These are phyloP conservation scores for Trichoderma sp. DNA, from an alignment of 2,329 filamentous ascomycete genomes.

Conservation along the genomic window DNA sequence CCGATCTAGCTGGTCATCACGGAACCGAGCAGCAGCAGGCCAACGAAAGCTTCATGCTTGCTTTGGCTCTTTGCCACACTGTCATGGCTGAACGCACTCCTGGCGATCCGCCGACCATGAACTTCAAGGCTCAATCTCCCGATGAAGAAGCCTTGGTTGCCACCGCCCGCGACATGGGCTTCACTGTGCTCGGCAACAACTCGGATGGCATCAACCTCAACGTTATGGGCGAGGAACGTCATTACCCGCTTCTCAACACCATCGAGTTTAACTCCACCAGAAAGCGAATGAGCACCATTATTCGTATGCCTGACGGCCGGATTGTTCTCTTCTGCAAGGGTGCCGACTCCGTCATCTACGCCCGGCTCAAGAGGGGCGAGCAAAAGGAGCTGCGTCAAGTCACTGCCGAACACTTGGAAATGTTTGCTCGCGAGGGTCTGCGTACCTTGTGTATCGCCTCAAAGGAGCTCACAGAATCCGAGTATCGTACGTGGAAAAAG, in stretches of 20 bases:
- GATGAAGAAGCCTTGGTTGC: constrained; percentile 94
- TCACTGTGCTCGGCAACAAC: constrained; percentile 82
- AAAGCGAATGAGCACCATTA: constrained; percentile 97
- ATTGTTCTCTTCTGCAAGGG: constrained; percentile 97
- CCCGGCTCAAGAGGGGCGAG: constrained; percentile 80
- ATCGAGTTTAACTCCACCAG: constrained; percentile 97
- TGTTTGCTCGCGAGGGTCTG: constrained; percentile 94
- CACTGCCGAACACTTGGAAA: constrained; percentile 92
- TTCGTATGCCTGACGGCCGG: constrained; percentile 87
- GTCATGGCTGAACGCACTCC: constrained; percentile 90
- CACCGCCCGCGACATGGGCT: constrained; percentile 93
- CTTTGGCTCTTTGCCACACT: constrained; percentile 92
- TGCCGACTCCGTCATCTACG: constrained; percentile 96
- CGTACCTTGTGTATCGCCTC: constrained; percentile 94
- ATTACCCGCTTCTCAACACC: constrained; percentile 88
- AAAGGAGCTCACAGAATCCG: constrained; percentile 75
- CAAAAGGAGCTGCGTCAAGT: constrained; percentile 80
- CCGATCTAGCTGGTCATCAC: constrained; percentile 77
- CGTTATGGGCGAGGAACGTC: constrained; percentile 80
- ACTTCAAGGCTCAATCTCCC: constrained; percentile 96
- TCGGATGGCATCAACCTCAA: constrained; percentile 84
- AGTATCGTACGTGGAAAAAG: constrained; percentile 83
- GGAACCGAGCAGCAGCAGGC: constrained; percentile 76
- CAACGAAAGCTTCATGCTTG: constrained; percentile 91
- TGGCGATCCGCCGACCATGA: constrained; percentile 86